Evolutionary conservation across 768 basidiomycete species (phyloP).

Genomic region (Calvatia gigantea): DNA sequence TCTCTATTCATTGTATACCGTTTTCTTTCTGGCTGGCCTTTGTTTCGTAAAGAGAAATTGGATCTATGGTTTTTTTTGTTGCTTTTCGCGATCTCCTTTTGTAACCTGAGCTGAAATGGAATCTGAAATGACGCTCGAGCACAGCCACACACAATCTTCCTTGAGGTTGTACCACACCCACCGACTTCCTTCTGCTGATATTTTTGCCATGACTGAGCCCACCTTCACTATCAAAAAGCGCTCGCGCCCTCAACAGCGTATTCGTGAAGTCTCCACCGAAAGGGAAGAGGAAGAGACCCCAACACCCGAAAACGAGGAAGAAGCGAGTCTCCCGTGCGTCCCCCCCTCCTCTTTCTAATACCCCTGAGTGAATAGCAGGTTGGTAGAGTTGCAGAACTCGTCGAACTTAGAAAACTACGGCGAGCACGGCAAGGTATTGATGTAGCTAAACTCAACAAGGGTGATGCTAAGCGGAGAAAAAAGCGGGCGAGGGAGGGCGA

Average conservation of each 20-base stretch:
- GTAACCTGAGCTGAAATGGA: neutral
- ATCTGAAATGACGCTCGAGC: neutral
- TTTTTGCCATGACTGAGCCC: constrained; percentile 8
- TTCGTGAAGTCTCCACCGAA: constrained; percentile 48
- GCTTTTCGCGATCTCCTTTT: neutral
- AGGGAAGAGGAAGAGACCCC: constrained; percentile 33
- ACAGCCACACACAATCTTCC: constrained; percentile 14
- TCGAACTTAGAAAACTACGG: constrained; percentile 77
- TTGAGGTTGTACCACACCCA: neutral
- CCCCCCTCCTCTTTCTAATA: neutral
- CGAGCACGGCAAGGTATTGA: constrained; percentile 82
- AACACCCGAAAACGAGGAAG: constrained; percentile 33
- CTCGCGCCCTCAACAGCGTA: constrained; percentile 55
- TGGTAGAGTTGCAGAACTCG: constrained; percentile 71
- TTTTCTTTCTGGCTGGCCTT: neutral
- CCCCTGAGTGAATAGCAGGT: neutral
- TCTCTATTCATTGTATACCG: constrained; percentile 2
- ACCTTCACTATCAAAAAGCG: constrained; percentile 69
- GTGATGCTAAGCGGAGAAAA: constrained; percentile 73
- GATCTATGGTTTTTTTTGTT: neutral
- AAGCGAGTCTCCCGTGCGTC: constrained; percentile 49
- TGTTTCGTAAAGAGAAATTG: neutral
- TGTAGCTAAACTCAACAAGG: constrained; percentile 76
- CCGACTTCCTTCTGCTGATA: constrained; percentile 15
- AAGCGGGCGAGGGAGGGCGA: constrained; percentile 51